Conservation (phyloP, 768 basidiomycete species). For the Coprinopsis strossmayeri region DNA sequence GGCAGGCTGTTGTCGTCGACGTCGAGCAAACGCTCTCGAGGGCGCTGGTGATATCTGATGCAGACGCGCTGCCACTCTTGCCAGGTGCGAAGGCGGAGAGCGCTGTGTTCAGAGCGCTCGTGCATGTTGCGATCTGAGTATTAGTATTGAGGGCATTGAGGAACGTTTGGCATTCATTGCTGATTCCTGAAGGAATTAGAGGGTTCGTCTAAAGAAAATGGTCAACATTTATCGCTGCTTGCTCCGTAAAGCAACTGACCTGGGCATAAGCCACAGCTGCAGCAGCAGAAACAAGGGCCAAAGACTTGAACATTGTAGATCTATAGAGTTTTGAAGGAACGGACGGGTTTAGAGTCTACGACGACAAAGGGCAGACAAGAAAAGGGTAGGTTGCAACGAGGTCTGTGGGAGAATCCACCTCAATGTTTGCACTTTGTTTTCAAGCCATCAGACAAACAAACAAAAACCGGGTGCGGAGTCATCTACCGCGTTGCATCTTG, state of each 20-base stretch:
- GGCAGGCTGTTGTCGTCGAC: slow-evolving; percentile 42
- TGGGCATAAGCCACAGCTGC: slow-evolving; percentile 47
- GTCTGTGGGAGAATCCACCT: slow-evolving; percentile 13
- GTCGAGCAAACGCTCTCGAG: slow-evolving; percentile 51
- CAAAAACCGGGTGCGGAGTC: slow-evolving; percentile 25
- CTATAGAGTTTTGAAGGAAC: slow-evolving; percentile 32
- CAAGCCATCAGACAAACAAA: slow-evolving; percentile 15
- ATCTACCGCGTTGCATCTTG: too few species aligned
- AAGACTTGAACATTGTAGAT: slow-evolving; percentile 41
- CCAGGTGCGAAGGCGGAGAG: slow-evolving; percentile 49
- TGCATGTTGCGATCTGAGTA: slow-evolving; percentile 51
- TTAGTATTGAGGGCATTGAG: slow-evolving; percentile 60
- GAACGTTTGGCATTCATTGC: slow-evolving; percentile 47
- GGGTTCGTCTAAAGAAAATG: slow-evolving; percentile 26
- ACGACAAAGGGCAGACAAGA: slow-evolving; percentile 21
- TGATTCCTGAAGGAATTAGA: slow-evolving; percentile 66
- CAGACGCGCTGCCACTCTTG: slow-evolving; percentile 27
- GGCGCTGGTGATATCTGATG: slow-evolving; percentile 41
- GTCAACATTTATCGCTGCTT: too few species aligned
- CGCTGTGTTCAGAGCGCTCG: slow-evolving; percentile 51
- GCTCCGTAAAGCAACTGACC: too few species aligned
- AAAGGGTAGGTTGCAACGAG: slow-evolving; percentile 13
- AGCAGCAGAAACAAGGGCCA: slow-evolving; percentile 46
- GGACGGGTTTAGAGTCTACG: slow-evolving; percentile 38
- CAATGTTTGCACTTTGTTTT: slow-evolving; percentile 14